Conservation (phyloP, 768 basidiomycete genomes). For the Boletus reticuloceps region DNA sequence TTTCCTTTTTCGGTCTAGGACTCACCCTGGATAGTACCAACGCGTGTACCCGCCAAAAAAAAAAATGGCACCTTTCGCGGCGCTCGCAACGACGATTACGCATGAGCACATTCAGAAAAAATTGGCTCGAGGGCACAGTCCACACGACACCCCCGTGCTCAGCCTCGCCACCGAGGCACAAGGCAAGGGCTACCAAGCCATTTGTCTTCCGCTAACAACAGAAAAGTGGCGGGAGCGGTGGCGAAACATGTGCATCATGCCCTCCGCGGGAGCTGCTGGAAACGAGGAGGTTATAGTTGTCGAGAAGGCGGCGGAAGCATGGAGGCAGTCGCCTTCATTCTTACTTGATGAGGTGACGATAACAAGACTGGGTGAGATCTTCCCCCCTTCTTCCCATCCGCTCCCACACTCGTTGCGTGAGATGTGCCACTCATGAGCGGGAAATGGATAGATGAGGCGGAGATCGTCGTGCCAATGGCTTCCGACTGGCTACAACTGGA, state of each 20-base stretch:
- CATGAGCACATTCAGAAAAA: constrained; percentile 41
- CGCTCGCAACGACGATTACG: constrained; percentile 27
- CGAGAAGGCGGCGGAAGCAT: constrained; percentile 73
- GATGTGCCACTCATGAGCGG: constrained; percentile 13
- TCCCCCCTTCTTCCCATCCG: constrained; percentile 6
- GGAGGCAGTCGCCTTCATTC: constrained; percentile 84
- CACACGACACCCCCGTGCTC: constrained; percentile 49
- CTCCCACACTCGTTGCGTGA: constrained; percentile 10
- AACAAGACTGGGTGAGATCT: constrained; percentile 64
- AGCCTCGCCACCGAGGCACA: constrained; percentile 50
- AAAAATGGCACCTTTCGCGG: constrained; percentile 27
- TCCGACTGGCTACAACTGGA: constrained; percentile 98
- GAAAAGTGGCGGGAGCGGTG: constrained; percentile 84
- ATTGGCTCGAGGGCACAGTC: constrained; percentile 7
- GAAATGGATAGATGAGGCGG: constrained; percentile 61
- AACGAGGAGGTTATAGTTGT: constrained; percentile 42
- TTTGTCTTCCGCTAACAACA: constrained; percentile 89
- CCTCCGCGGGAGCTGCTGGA: constrained; percentile 37
- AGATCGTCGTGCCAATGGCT: constrained; percentile 68
- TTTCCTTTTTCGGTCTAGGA: constrained; percentile 20
- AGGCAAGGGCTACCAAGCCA: constrained; percentile 66
- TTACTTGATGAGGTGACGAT: constrained; percentile 83
- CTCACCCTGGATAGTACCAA: constrained; percentile 1
- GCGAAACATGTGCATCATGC: constrained; percentile 82
- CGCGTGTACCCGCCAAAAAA: constrained; percentile 14